Percentiles rank a stretch among this genome's conserved stretches.
Conservation (phyloP, 2,329 filamentous ascomycete genomes). For the Verticillium zaregamsianum region DNA sequence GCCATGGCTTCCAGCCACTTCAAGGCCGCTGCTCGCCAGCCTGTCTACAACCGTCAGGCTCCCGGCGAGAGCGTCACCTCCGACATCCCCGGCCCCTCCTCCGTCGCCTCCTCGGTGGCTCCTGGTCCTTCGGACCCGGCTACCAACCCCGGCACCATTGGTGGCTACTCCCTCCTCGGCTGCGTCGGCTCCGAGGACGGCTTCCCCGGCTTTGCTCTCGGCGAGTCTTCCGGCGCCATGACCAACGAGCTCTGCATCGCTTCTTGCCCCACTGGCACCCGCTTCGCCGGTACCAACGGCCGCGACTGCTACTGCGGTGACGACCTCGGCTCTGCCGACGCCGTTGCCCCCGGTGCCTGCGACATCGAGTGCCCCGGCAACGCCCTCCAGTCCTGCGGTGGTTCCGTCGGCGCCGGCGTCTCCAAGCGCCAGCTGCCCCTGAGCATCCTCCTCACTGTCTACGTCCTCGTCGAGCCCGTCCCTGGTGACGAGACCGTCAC, state of each 20-base stretch:
- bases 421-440: constrained; percentile 2
- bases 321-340: constrained; percentile 26
- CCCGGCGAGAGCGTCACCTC: neutral
- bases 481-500: neutral
- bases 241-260: constrained; percentile 18
- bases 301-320: constrained; percentile 41
- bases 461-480: neutral
- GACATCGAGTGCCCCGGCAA: constrained; percentile 37
- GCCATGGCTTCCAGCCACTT: neutral
- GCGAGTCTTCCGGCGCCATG: constrained; percentile 13
- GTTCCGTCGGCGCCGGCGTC: constrained; percentile 15
- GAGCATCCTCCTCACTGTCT: constrained; percentile 1
- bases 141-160: constrained; percentile 9
- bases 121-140: constrained; percentile 4
- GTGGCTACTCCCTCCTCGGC: constrained; percentile 19
- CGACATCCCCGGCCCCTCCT: neutral
- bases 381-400: constrained; percentile 35
- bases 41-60: neutral
- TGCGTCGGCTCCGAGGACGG: constrained; percentile 21
- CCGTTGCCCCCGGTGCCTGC: constrained; percentile 28
- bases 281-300: constrained; percentile 4
- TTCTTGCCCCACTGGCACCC: constrained; percentile 14
- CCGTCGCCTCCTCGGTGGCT: neutral
- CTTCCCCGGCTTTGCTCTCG: constrained; percentile 20
- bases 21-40: neutral